phyloP scores from a whole-genome alignment of 805 yeast genomes.

The Lachancea mirantina region DNA sequence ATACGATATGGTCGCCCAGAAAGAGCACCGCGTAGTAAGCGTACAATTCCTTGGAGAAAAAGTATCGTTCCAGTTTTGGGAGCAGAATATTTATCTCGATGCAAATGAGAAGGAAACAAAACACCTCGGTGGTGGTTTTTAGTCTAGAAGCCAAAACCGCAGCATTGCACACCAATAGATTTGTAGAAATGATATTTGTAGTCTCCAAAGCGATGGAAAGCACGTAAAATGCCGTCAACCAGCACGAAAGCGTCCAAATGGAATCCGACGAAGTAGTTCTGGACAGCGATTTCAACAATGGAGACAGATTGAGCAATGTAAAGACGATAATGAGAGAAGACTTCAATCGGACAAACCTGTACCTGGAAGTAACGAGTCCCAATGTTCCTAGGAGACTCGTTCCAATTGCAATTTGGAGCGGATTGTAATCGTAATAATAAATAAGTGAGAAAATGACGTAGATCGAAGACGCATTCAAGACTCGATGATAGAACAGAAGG shows the following conservation, averaged over 20 bases:
- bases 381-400: no score
- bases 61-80: constrained; percentile 16
- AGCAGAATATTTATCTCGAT: constrained; percentile 28
- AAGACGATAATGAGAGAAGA: constrained; percentile 64
- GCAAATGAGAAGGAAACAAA: constrained; percentile 62
- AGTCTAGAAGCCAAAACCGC: constrained; percentile 88
- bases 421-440: constrained; percentile 18
- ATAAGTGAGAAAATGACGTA: constrained; percentile 48
- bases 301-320: constrained; percentile 71
- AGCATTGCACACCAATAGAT: constrained; percentile 76
- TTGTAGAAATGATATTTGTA: constrained; percentile 62
- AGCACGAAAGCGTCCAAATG: constrained; percentile 84
- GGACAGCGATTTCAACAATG: constrained; percentile 82
- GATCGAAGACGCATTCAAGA: constrained; percentile 57
- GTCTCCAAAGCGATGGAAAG: constrained; percentile 19
- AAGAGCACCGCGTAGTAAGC: constrained; percentile 14
- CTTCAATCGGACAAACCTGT: constrained; percentile 37
- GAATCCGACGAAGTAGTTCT: constrained; percentile 88
- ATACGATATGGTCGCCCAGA: constrained; percentile 17
- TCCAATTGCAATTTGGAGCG: constrained; percentile 18
- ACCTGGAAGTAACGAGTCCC: constrained; percentile 15
- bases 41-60: constrained; percentile 7
- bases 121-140: constrained; percentile 64
- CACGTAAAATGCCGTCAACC: constrained; percentile 67
- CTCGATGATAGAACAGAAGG: constrained; percentile 22